These are phyloP conservation scores for Lanmaoa rubissima DNA, from an alignment of 768 basidiomycete genomes.

Conservation along the genomic window DNA sequence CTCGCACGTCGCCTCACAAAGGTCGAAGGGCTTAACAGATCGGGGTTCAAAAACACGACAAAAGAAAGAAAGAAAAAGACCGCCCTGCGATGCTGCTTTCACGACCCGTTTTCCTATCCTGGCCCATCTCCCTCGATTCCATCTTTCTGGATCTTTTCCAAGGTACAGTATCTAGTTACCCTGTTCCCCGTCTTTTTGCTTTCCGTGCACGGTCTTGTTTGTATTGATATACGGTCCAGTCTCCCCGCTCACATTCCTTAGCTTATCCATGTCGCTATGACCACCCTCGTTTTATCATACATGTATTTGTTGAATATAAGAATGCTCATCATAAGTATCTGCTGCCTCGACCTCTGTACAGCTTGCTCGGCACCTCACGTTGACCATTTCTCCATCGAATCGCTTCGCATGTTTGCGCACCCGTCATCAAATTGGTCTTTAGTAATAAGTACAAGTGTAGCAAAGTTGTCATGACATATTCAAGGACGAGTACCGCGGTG, in stretches of 20 bases:
- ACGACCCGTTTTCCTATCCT: neutral
- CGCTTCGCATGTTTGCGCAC: neutral
- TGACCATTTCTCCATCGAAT: neutral
- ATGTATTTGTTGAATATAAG: constrained; percentile 17
- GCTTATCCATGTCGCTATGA: constrained; percentile 9
- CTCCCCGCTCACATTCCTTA: constrained; percentile 10
- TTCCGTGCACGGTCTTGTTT: constrained; percentile 6
- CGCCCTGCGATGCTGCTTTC: neutral
- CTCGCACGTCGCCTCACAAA: constrained; percentile 36
- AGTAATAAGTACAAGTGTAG: too few species aligned
- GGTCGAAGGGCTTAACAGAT: constrained; percentile 15
- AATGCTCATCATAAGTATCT: neutral
- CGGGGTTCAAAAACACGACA: neutral
- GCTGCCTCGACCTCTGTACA: neutral
- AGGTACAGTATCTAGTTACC: constrained; percentile 15
- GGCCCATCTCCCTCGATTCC: neutral
- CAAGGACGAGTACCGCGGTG: neutral
- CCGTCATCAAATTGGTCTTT: neutral
- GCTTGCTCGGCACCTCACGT: too few species aligned
- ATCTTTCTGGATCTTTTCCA: constrained; percentile 2
- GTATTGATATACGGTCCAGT: constrained; percentile 10
- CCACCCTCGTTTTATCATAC: constrained; percentile 19
- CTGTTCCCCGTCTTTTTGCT: neutral
- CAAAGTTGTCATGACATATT: neutral
- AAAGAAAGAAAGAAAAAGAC: neutral